phyloP scores from a whole-genome alignment of 139 green algal genomes.

The Ulvella scutata region DNA sequence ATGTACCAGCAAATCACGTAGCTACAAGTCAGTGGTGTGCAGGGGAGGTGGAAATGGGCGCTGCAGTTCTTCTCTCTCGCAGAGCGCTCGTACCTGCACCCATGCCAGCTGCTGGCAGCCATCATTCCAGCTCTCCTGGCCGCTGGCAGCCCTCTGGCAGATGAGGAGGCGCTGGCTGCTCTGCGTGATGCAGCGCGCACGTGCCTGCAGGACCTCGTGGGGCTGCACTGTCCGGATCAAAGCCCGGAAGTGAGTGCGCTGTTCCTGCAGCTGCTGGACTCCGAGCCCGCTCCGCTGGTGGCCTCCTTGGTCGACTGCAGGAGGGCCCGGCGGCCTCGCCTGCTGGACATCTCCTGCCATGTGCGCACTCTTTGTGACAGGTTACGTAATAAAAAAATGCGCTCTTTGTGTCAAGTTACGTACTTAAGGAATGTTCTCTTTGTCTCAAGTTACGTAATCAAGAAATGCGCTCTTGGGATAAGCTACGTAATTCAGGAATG shows the following conservation, averaged over 20 bases:
- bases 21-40: no score
- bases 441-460: no score
- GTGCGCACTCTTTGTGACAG: no score
- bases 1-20: no score
- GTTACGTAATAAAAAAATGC: no score
- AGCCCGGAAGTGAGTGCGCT: not conserved
- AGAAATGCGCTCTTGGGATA: no score
- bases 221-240: not conserved
- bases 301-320: no score
- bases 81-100: not conserved
- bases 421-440: no score
- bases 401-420: no score
- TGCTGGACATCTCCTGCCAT: no score
- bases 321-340: no score
- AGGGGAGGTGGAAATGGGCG: not conserved
- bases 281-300: not conserved
- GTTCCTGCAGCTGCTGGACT: not conserved
- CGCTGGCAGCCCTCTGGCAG: not conserved
- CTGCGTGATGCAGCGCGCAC: not conserved
- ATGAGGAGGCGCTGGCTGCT: not conserved
- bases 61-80: not conserved
- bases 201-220: not conserved
- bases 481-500: no score
- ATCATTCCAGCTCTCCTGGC: not conserved
- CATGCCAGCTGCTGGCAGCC: not conserved